These are phyloP conservation scores for Ogataea angusta DNA, from an alignment of 805 yeast genomes.

Conservation along the genomic window DNA sequence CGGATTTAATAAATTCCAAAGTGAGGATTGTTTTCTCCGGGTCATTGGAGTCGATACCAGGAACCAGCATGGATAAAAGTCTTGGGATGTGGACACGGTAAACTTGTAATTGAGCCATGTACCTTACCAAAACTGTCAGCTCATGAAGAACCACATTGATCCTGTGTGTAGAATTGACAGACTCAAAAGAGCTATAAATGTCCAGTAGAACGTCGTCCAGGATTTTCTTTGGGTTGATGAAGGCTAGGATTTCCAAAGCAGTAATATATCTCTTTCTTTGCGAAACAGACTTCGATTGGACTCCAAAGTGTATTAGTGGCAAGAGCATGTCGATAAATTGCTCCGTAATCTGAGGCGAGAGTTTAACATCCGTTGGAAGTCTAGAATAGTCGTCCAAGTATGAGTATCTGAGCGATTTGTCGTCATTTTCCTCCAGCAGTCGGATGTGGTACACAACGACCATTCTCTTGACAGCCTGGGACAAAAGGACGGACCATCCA, in stretches of 20 bases:
- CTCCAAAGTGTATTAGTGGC: constrained; percentile 60
- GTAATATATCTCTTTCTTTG: constrained; percentile 57
- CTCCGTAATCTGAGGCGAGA: constrained; percentile 21
- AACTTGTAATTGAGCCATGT: constrained; percentile 57
- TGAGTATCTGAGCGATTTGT: constrained; percentile 21
- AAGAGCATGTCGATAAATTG: constrained; percentile 39
- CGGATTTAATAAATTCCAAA: constrained; percentile 63
- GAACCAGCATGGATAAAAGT: constrained; percentile 62
- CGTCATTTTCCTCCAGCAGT: constrained; percentile 46
- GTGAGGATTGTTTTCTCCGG: constrained; percentile 67
- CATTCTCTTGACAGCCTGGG: constrained; percentile 61
- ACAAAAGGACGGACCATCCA: constrained; percentile 72
- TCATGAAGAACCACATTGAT: constrained; percentile 68
- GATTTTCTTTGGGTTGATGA: constrained; percentile 52
- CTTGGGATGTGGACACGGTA: constrained; percentile 79
- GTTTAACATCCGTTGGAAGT: constrained; percentile 24
- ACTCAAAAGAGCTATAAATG: constrained; percentile 68
- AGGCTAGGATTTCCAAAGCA: constrained; percentile 61
- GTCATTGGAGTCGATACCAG: constrained; percentile 89
- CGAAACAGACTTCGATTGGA: constrained; percentile 68
- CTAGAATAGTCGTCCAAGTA: constrained; percentile 23
- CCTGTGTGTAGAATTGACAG: constrained; percentile 74
- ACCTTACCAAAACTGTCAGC: constrained; percentile 61
- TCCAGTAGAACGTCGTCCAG: constrained; percentile 60
- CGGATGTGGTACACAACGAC: constrained; percentile 61